Conservation (phyloP, 768 basidiomycete species). For the Tylopilus subfusipes region DNA sequence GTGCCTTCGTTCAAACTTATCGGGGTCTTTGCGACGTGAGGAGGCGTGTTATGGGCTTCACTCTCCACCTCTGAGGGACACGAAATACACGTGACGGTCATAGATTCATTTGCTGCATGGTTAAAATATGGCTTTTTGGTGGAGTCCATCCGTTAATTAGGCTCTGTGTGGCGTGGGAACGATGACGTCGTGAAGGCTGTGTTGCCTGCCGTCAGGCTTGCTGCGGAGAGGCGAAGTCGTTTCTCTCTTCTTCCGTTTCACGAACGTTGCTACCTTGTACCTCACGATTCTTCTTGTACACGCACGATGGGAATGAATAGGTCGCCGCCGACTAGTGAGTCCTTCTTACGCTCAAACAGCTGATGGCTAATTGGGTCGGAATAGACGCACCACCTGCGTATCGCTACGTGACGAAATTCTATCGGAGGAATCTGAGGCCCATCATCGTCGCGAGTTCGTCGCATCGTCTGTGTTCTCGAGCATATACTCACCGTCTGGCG, state of each 20-base stretch:
- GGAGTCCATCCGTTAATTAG: neutral
- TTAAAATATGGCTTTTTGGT: neutral
- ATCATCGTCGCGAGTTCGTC: conserved; percentile 47
- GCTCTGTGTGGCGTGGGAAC: conserved; percentile 23
- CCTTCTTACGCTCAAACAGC: no score
- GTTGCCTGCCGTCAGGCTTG: neutral
- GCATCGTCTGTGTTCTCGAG: neutral
- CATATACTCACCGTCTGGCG: neutral
- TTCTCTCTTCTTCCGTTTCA: neutral
- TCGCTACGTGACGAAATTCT: conserved; percentile 55
- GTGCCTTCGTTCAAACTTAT: conserved; percentile 87
- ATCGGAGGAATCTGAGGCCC: conserved; percentile 57
- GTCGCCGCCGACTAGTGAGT: conserved; percentile 14
- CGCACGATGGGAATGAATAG: conserved; percentile 14
- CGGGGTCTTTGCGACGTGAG: conserved; percentile 79
- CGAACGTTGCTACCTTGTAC: neutral
- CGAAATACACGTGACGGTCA: neutral
- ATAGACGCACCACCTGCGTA: conserved; percentile 52
- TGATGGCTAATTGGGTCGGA: neutral
- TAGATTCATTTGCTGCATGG: conserved; percentile 2
- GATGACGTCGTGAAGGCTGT: conserved; percentile 17
- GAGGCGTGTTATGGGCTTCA: neutral
- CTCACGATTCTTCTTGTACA: neutral
- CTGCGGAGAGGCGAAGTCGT: neutral
- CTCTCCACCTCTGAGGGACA: neutral